Evolutionary conservation across 768 basidiomycete species (phyloP).

Genomic region (Russula dissimulans): DNA sequence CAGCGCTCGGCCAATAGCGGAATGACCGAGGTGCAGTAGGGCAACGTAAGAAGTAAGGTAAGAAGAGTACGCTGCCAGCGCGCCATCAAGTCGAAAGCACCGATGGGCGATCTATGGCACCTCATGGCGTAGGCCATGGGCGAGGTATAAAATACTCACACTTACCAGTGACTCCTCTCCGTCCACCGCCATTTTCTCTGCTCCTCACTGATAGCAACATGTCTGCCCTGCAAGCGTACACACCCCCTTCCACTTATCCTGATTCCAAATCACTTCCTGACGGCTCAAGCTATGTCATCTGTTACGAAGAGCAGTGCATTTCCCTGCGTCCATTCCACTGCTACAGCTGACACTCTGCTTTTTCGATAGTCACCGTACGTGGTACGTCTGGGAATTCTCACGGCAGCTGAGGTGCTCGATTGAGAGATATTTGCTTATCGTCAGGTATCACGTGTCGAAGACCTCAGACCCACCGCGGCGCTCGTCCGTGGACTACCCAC

Average conservation of each 20-base stretch:
- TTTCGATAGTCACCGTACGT: conserved; percentile 47
- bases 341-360: conserved; percentile 16
- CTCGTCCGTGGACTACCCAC: conserved; percentile 65
- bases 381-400: conserved; percentile 35
- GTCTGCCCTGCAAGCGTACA: conserved; percentile 31
- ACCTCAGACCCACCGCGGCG: conserved; percentile 48
- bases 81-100: too few relatives aligned
- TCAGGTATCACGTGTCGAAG: conserved; percentile 78
- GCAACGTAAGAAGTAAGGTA: too few relatives aligned
- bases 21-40: too few relatives aligned
- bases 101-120: too few relatives aligned
- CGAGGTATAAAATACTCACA: conserved; percentile 14
- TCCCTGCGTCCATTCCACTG: conserved; percentile 20
- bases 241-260: conserved; percentile 30
- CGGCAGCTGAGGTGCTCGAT: background rate
- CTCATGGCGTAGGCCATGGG: too few relatives aligned
- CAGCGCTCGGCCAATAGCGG: too few relatives aligned
- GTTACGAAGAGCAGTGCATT: conserved; percentile 59
- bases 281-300: conserved; percentile 62
- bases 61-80: too few relatives aligned
- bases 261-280: conserved; percentile 53
- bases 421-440: background rate
- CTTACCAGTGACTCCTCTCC: conserved; percentile 10
- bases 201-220: conserved; percentile 32
- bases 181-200: conserved; percentile 9